phyloP scores from a whole-genome alignment of 23 red algal species.

The Gracilaria domingensis region DNA sequence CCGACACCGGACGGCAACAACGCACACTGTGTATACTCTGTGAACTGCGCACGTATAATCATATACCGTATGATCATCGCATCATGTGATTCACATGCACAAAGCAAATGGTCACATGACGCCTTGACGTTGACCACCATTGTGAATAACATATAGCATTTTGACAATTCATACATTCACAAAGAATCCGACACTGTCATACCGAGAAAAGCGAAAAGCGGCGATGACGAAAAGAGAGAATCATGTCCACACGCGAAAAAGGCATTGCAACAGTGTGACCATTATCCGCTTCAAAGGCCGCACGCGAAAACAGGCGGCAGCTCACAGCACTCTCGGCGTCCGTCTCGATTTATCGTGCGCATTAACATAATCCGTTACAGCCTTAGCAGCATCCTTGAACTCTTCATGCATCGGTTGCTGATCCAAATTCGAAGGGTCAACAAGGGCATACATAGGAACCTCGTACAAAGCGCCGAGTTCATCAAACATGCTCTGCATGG shows the following conservation, averaged over 20 bases:
- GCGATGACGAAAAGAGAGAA: neutral
- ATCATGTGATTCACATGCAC: too few species aligned
- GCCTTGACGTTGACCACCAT: too few species aligned
- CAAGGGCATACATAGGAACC: constrained; percentile 83
- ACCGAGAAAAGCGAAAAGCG: neutral
- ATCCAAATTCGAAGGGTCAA: constrained; percentile 74
- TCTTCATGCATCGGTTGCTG: constrained; percentile 41
- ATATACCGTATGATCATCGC: neutral
- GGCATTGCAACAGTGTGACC: neutral
- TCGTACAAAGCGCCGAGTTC: constrained; percentile 83
- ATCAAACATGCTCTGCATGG: constrained; percentile 78
- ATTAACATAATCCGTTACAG: constrained; percentile 67
- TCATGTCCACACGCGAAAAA: neutral
- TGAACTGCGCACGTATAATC: neutral
- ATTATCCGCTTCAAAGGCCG: neutral
- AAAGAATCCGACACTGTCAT: neutral
- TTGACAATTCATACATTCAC: too few species aligned
- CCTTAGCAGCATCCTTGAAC: constrained; percentile 70
- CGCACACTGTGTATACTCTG: neutral
- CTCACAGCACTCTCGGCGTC: neutral
- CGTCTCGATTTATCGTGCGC: constrained; percentile 37
- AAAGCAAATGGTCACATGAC: neutral
- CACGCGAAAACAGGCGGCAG: neutral
- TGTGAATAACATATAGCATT: too few species aligned
- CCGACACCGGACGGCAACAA: neutral